Evolutionary conservation across 108 stramenopile genomes (phyloP).

Genomic region (Cyclostephanos tholiformis): DNA sequence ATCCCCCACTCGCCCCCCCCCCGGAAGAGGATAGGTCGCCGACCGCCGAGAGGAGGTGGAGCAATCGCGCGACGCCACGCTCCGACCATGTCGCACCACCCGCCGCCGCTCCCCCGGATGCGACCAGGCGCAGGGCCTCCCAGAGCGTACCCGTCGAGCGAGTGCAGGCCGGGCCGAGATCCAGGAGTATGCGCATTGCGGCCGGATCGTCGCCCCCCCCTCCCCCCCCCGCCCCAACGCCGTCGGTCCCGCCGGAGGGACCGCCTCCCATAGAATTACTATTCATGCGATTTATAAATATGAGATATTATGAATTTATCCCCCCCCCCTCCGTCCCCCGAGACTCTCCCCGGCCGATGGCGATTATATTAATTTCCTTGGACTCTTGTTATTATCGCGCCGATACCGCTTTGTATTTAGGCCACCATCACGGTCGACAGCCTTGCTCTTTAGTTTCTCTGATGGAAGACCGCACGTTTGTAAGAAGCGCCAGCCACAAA

Average conservation of each 20-base stretch:
- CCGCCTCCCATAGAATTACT: background rate
- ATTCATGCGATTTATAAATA: background rate
- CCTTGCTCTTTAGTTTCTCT: too few species aligned
- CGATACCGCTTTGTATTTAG: too few species aligned
- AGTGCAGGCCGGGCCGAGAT: constrained; percentile 88
- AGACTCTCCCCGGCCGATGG: too few species aligned
- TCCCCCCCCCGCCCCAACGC: background rate
- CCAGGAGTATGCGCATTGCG: constrained; percentile 76
- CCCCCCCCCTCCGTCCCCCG: too few species aligned
- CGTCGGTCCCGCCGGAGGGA: background rate
- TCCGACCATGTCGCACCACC: constrained; percentile 60
- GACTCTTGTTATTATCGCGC: too few species aligned
- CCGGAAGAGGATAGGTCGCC: constrained; percentile 12
- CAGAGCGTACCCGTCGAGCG: constrained; percentile 66
- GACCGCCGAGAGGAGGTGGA: constrained; percentile 79
- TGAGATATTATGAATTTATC: too few species aligned
- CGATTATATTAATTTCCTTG: too few species aligned
- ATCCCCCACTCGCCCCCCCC: too few species aligned
- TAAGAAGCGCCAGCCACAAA: too few species aligned
- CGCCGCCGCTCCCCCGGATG: constrained; percentile 20
- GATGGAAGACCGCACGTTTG: too few species aligned
- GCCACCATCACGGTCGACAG: too few species aligned
- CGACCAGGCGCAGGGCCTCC: constrained; percentile 70
- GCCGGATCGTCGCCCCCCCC: constrained; percentile 28
- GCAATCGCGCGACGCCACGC: constrained; percentile 74